A percentile compares a stretch with the other conserved stretches of the same genome.
Conservation (phyloP, 2,329 filamentous ascomycete species). For the Monilinia aucupariae region DNA sequence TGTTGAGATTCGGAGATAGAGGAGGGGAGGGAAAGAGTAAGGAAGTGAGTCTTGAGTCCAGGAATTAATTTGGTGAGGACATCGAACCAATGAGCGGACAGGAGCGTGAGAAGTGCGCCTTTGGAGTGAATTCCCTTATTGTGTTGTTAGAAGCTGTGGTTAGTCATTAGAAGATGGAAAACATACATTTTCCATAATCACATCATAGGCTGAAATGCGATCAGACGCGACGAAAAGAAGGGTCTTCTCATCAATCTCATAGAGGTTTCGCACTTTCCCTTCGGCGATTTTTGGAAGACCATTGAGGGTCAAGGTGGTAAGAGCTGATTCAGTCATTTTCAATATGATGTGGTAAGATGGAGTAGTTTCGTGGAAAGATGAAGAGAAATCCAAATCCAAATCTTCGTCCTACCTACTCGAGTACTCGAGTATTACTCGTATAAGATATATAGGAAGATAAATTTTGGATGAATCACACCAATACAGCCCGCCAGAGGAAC, state of each 20-base stretch:
- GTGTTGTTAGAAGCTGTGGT: constrained; percentile 27
- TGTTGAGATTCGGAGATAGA: constrained; percentile 41
- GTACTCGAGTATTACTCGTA: no score
- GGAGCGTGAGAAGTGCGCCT: constrained; percentile 60
- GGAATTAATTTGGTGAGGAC: constrained; percentile 53
- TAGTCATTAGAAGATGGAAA: constrained; percentile 37
- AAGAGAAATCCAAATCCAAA: neutral
- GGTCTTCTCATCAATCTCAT: constrained; percentile 61
- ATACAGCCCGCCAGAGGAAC: neutral
- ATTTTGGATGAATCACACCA: no score
- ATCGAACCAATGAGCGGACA: constrained; percentile 64
- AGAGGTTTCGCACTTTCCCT: constrained; percentile 77
- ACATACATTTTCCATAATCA: constrained; percentile 72
- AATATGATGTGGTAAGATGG: neutral
- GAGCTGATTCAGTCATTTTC: constrained; percentile 10
- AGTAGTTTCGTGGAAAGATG: neutral
- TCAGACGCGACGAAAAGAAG: constrained; percentile 83
- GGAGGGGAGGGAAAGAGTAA: constrained; percentile 52
- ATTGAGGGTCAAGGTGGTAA: constrained; percentile 4
- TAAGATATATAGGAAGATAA: neutral
- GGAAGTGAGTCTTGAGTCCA: constrained; percentile 56
- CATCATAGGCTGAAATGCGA: constrained; percentile 93
- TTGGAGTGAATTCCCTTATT: constrained; percentile 61
- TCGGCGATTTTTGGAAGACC: constrained; percentile 15
- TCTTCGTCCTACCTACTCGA: no score